phyloP scores from a whole-genome alignment of 139 green algal genomes.

The Picochlorum costavermella region DNA sequence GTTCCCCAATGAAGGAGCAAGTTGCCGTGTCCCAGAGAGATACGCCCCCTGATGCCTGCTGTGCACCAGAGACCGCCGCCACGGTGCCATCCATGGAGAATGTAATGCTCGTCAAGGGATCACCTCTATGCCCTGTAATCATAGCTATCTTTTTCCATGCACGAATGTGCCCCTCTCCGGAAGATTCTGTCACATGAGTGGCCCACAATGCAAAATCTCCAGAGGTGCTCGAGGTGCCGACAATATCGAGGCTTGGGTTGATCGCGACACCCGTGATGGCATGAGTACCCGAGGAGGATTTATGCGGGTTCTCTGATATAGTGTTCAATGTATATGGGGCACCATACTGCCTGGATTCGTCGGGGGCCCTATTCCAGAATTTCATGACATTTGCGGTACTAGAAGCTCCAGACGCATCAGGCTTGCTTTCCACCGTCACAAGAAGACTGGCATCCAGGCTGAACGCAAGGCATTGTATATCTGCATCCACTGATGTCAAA shows the following conservation, averaged over 20 bases:
- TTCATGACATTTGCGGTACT: not conserved
- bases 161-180: constrained; percentile 3
- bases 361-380: constrained; percentile 5
- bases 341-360: not conserved
- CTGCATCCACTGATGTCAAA: not conserved
- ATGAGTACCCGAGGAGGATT: not conserved
- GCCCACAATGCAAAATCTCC: constrained; percentile 42
- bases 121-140: constrained; percentile 18
- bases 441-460: constrained; percentile 26
- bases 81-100: constrained; percentile 67
- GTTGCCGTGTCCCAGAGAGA: constrained; percentile 58
- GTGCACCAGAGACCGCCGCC: constrained; percentile 44
- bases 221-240: not conserved
- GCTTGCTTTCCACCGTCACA: constrained; percentile 51
- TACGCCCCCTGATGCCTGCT: constrained; percentile 16
- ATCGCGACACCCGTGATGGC: not conserved
- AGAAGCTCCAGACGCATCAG: constrained; percentile 19
- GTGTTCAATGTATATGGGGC: constrained; percentile 45
- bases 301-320: constrained; percentile 45
- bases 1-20: constrained; percentile 31
- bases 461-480: constrained; percentile 39
- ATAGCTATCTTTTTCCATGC: constrained; percentile 2
- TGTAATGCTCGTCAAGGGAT: constrained; percentile 31
- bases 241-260: not conserved
- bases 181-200: not conserved